Base-by-base conservation (phyloP, 2,329 filamentous ascomycete genomes). In the Plenodomus lindquistii region DNA sequence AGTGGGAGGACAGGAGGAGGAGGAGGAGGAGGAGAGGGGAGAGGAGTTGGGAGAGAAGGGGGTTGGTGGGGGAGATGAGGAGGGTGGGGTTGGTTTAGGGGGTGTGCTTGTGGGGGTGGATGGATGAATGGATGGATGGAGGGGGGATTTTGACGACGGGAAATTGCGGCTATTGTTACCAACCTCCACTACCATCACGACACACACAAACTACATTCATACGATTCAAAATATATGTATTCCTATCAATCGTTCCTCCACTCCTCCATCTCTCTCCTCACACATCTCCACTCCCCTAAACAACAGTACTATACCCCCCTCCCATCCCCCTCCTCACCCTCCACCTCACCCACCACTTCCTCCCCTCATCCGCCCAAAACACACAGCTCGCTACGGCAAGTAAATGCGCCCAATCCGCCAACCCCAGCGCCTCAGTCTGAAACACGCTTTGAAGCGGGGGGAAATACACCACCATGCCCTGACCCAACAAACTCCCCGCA, bases 401-500 rank as follows among this genome's bases (percentile, higher is more conserved):
- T 59, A 99, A 77, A 50, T 85, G 77, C 35, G 91, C 65, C 46
- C 97, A 73, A 77, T 99, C 94, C 51, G 81, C 76, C 8, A 92
- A 70, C 0, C 84, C 78, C 44, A 99, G 74, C 1, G 89, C 87
- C 73, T 99, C 94, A 0, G 94, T 99, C 77, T 99, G 94, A 76
- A 99, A 99, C 4, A 97, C 86, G 43, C 89, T 84, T 75, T 99
- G 94, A 62, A 99, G 77, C 76, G 91, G 92, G 9, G 94, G 94
- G 56, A 97, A 86, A 73, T 97, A 99, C 44, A 99, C 91, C 46
- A 99, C 95, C 54, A 93, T 81, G 38, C 92, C 76, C 74, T 99
- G 94, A 2, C 94, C 94, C 4, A 89, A 75, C 40, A 99, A 72
- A 68, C 88, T 93, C 19, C 94, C 85, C 8, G 87, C 82, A 2